Base-by-base conservation (phyloP, 805 yeast species). In the Candida jianshihensis region DNA sequence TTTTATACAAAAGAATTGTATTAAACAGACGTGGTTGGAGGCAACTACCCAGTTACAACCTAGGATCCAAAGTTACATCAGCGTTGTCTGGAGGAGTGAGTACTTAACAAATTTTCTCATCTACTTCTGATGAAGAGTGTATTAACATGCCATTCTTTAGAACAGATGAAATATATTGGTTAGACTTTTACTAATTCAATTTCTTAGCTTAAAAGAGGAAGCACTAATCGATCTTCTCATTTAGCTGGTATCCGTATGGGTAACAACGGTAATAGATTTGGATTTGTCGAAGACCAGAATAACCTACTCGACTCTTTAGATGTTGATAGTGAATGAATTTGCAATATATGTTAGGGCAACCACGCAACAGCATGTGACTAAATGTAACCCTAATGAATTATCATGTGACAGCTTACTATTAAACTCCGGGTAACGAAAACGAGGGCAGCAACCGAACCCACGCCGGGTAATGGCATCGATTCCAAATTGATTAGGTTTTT, bases 231-330 rank as follows among this genome's bases (percentile, higher is more conserved):
- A 29, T 40, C 25, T 14, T 35, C 37, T 6, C 10, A 11, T n/a
- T 24, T 24, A 5, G 35, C 38, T 21, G 37, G 49, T 17, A 44
- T 44, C 31, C 38, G 53, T 20, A 35, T 47, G 26, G 34, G 48
- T 29, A 46, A 54, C 34, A 42, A 51, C 25, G 49, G 53, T 4
- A 58, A 57, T 13, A 52, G 64, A 36, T 51, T 61, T 30, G 56
- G 64, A 7, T 63, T 58, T 38, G 56, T 63, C 44, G 70, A 64
- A 28, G 60, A 59, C 9, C 68, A 64, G 30, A 65, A 66, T 45
- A 55, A 62, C 13, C 48, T 67, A 2, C 30, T 67, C 12, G 71
- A 67, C 39, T 56, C 61, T 13, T 42, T 66, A 19, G 70, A 64
- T 36, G 53, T 44, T 2, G 56, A 49, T 5, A 51, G 51, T 16